Evolutionary conservation across 306 rosid species (phyloP), one percentile per base, ranked within the genome.

Genomic region (Vigna angularis): DNA sequence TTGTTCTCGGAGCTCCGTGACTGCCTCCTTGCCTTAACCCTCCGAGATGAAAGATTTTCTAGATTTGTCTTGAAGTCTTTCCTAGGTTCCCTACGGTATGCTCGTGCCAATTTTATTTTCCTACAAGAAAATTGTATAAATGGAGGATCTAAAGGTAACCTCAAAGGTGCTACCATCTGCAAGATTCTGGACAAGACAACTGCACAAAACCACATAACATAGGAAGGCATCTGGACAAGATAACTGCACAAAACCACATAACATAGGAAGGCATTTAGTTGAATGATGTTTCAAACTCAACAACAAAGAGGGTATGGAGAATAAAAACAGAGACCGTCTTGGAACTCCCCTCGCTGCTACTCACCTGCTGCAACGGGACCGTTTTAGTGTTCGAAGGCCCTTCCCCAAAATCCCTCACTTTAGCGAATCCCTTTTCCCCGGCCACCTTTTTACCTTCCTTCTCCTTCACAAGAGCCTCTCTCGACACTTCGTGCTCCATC

Each of bases 371-470:
- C 9, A 72, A 38, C 7, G 96, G 90, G 66, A 89, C 92, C 38
- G 73, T 83, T 83, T 85, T 90, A 6, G 93, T 79, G 72, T 85
- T 90, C 9, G 93, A 91, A 82, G 96, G 86, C 6, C 97, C 98
- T 76, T 88, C 98, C 9, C 93, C 97, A 4, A 85, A 83, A 78
- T 91, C 85, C 47, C 74, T 82, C 7, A 38, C 78, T 3, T 24
- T 72, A 36, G 47, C 72, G 2, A 1, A 32, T 0, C 14, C 44
- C 52, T 73, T 74, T 17, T 86, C 75, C 73, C 66, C 89, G 6
- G 42, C 84, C 70, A 85, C 1, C 77, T 86, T 89, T 72, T 85
- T 88, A 32, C 6, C 6, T 4, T 4, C 36, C 80, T 84, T 88
- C 84, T 81, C 84, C 79, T 76, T 84, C 81, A 48, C 22, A 48